A percentile compares a stretch with the other conserved stretches of the same genome.
These are phyloP conservation scores for Pelargonium fulgidum DNA, from an alignment of 441 rosid species.

Conservation along the genomic window DNA sequence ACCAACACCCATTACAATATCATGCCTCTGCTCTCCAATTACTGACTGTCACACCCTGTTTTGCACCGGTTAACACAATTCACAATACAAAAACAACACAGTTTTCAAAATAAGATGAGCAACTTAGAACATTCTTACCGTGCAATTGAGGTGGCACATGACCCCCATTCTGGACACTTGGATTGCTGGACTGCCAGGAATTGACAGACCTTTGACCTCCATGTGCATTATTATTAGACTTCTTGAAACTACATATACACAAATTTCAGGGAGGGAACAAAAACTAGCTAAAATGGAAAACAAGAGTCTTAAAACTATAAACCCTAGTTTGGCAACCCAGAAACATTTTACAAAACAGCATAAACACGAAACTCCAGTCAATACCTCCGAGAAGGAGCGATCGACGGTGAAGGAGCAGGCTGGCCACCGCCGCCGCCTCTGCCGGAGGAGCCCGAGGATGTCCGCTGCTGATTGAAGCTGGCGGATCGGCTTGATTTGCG, in stretches of 20 bases:
- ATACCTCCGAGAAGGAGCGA: slow-evolving; percentile 50
- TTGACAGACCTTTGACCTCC: slow-evolving; percentile 62
- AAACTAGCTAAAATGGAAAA: no score
- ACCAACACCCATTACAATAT: neutral
- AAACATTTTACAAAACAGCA: neutral
- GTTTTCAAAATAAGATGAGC: neutral
- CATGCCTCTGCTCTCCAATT: neutral
- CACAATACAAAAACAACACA: slow-evolving; percentile 39
- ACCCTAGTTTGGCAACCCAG: neutral
- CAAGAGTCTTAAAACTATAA: neutral
- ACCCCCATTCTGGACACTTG: slow-evolving; percentile 51
- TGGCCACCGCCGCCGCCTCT: slow-evolving; percentile 59
- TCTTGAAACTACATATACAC: slow-evolving; percentile 75
- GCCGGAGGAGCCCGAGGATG: slow-evolving; percentile 54
- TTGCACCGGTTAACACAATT: neutral
- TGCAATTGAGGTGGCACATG: slow-evolving; percentile 47
- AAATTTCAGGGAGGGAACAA: slow-evolving; percentile 63
- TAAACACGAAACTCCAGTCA: slow-evolving; percentile 15
- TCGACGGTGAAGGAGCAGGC: slow-evolving; percentile 59
- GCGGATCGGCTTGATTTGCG: slow-evolving; percentile 75
- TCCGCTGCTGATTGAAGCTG: slow-evolving; percentile 61
- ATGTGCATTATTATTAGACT: slow-evolving; percentile 52
- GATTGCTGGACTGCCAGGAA: slow-evolving; percentile 41
- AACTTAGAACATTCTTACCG: slow-evolving; percentile 34
- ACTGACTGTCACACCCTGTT: neutral